Evolutionary conservation across 768 basidiomycete genomes (phyloP), one percentile per base, ranked within the genome.

Genomic region (Baorangia bicolor): DNA sequence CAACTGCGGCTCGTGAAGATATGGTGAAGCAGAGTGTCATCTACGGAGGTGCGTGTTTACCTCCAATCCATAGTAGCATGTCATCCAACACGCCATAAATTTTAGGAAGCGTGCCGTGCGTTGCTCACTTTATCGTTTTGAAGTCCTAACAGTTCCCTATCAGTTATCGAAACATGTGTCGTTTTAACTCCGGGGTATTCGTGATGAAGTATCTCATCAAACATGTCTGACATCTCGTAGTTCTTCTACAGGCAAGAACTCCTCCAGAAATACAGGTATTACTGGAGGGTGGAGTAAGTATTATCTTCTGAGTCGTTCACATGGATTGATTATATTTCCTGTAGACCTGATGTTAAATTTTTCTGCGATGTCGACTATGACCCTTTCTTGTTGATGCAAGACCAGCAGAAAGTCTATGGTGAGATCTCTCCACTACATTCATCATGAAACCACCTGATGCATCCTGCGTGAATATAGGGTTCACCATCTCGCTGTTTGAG

Each of bases 111-210:
- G 81, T 90, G 23, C 76, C 88, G 87, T 89, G 71, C 58, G 86
- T 81, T 46, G 44, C 33, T 7, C 42, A 42, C 57, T 30, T 40
- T 48, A 18, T 28, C 11, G 38, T 30, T 40, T 42, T 28, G 21
- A 49, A n/a, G 49, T 55, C 20, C 53, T 66, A 12, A 64, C 27
- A 39, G 4, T n/a, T 18, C 39, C 12, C 23, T 46, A 48, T 31
- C 62, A 87, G 84, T 20, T 96, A 97, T 66, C 85, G 94, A 38
- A 94, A 96, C 63, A 96, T 97, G 95, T 97, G 95, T 72, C 84
- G 95, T 12, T 98, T 87, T 74, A 93, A 95, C 73, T 94, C 91
- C 44, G 93, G 92, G 31, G 91, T 92, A 71, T 60, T 43, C 58
- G 1, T 27, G 40, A 34, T 21, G 23, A 28, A 5, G 11, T 49